Evolutionary conservation across 257 asterid genomes (phyloP).

Genomic region (Plantago elongata): DNA sequence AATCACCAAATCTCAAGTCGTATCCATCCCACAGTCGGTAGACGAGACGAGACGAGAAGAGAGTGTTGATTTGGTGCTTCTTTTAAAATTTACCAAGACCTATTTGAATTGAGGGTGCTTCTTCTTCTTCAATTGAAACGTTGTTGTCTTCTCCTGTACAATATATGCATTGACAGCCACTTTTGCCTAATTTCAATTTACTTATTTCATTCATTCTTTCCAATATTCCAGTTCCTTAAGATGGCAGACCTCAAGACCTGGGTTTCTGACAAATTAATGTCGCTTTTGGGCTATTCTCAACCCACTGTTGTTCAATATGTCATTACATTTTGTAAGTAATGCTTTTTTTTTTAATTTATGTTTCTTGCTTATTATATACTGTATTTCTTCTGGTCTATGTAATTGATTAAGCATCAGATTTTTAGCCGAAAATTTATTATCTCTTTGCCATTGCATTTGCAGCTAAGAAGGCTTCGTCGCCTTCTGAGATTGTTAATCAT

Average conservation of each 20-base stretch:
- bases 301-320: conserved; percentile 62
- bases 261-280: conserved; percentile 72
- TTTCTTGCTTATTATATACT: background rate
- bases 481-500: conserved; percentile 56
- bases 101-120: no score
- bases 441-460: conserved; percentile 33
- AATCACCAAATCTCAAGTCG: no score
- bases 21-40: no score
- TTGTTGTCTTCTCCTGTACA: no score
- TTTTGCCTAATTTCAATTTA: no score
- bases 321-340: conserved; percentile 47
- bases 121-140: no score
- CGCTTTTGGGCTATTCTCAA: conserved; percentile 75
- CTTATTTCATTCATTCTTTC: background rate
- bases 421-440: background rate
- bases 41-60: no score
- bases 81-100: no score
- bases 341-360: background rate
- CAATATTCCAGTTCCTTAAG: background rate
- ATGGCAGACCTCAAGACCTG: conserved; percentile 77
- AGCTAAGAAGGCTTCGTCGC: conserved; percentile 87
- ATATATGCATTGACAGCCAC: no score
- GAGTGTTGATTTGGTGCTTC: no score
- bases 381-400: background rate
- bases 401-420: background rate